These are phyloP conservation scores for Sesbania bispinosa DNA, from an alignment of 306 rosid species.

Conservation along the genomic window DNA sequence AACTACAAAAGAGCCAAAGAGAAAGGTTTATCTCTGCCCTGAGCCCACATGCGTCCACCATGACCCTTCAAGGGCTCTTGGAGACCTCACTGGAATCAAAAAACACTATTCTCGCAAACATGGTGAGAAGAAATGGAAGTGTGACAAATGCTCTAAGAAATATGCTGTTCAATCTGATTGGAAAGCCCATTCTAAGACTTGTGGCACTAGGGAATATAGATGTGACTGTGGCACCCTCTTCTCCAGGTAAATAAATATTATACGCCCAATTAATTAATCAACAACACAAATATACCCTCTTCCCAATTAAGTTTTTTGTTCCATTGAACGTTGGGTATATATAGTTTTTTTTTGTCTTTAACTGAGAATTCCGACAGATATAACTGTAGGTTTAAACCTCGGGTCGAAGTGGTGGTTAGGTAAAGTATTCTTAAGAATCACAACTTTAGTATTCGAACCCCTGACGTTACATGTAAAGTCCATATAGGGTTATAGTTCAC, in stretches of 20 bases:
- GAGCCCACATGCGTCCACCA: constrained; percentile 92
- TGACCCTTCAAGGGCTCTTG: constrained; percentile 90
- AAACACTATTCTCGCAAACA: constrained; percentile 86
- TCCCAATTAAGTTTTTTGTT: too few species aligned
- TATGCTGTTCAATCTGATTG: constrained; percentile 96
- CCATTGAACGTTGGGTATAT: too few species aligned
- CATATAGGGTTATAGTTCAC: too few species aligned
- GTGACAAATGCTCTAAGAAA: constrained; percentile 79
- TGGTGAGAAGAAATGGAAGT: constrained; percentile 98
- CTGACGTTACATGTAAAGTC: too few species aligned
- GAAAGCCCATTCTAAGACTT: constrained; percentile 97
- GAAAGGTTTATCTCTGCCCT: constrained; percentile 87
- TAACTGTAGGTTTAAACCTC: too few species aligned
- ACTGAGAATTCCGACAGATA: too few species aligned
- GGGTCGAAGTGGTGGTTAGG: too few species aligned
- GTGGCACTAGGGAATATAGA: constrained; percentile 85
- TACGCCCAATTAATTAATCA: too few species aligned
- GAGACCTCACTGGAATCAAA: constrained; percentile 88
- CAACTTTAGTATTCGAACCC: too few species aligned
- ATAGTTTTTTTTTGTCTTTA: too few species aligned
- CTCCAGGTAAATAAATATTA: constrained; percentile 87
- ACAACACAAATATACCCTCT: too few species aligned
- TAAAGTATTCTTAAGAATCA: too few species aligned
- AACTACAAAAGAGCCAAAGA: constrained; percentile 67
- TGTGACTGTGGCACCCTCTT: constrained; percentile 98